These are phyloP conservation scores for Ganoderma sinense DNA, from an alignment of 1,284 basidiomycete genomes.

Conservation along the genomic window DNA sequence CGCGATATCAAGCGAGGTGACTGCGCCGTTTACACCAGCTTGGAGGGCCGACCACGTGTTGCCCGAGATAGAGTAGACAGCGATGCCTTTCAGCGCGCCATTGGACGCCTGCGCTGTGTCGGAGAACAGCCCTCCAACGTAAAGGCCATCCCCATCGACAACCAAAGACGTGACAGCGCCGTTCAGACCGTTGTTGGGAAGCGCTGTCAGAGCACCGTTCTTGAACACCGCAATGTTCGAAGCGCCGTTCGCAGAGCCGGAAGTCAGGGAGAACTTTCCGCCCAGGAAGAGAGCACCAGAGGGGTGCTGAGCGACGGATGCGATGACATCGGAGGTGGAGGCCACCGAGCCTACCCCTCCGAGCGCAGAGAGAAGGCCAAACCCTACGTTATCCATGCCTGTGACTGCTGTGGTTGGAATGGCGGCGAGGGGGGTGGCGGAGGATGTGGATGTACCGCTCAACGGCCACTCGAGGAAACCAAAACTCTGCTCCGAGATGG, in stretches of 20 bases:
- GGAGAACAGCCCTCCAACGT: slow-evolving; percentile 87
- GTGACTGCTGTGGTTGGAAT: slow-evolving; percentile 82
- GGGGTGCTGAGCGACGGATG: slow-evolving; percentile 69
- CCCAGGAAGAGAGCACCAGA: slow-evolving; percentile 78
- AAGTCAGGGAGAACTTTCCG: slow-evolving; percentile 76
- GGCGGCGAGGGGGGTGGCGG: slow-evolving; percentile 60
- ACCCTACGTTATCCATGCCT: slow-evolving; percentile 67
- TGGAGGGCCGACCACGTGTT: slow-evolving; percentile 78
- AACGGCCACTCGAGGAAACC: slow-evolving; percentile 87
- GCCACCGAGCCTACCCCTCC: slow-evolving; percentile 51
- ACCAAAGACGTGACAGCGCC: slow-evolving; percentile 76
- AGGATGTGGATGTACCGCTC: slow-evolving; percentile 43
- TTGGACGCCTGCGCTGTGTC: slow-evolving; percentile 67
- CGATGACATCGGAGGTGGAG: slow-evolving; percentile 47
- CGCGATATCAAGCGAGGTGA: slow-evolving; percentile 65
- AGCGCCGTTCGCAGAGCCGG: slow-evolving; percentile 60
- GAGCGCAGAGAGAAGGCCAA: slow-evolving; percentile 63
- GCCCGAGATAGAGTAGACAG: slow-evolving; percentile 75
- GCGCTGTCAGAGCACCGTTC: slow-evolving; percentile 59
- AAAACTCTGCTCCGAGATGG: slow-evolving; percentile 56
- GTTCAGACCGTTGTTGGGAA: slow-evolving; percentile 75
- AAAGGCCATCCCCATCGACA: slow-evolving; percentile 70
- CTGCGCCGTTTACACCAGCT: slow-evolving; percentile 81
- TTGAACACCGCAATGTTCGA: slow-evolving; percentile 82
- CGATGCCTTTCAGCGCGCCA: slow-evolving; percentile 70